Evolutionary conservation across 2,329 filamentous ascomycete genomes (phyloP).

Genomic region (Ophiocordyceps unilateralis): DNA sequence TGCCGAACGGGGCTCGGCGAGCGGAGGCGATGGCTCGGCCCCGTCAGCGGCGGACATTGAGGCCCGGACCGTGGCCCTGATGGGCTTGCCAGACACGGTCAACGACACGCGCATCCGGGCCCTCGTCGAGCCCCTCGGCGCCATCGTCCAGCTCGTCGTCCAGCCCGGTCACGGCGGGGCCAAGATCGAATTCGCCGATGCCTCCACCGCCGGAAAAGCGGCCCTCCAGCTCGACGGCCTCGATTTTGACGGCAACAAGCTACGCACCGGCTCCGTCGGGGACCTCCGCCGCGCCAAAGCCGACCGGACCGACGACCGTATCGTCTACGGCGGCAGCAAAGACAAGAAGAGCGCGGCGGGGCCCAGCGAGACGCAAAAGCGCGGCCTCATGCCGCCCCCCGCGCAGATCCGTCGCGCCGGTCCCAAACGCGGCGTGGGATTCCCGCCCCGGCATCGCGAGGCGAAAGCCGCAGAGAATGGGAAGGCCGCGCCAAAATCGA

Average conservation of each 20-base stretch:
- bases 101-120: slow-evolving; percentile 70
- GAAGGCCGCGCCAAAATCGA: slow-evolving; percentile 25
- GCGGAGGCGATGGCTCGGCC: slow-evolving; percentile 5
- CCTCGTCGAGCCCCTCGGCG: slow-evolving; percentile 53
- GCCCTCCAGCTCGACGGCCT: slow-evolving; percentile 39
- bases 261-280: slow-evolving; percentile 35
- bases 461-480: slow-evolving; percentile 12
- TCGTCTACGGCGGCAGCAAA: slow-evolving; percentile 13
- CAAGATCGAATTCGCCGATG: slow-evolving; percentile 63
- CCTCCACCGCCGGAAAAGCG: slow-evolving; percentile 55
- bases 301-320: slow-evolving; percentile 16
- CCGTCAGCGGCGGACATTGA: slow-evolving; percentile 32
- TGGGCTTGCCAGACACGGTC: slow-evolving; percentile 81
- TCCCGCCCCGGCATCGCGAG: slow-evolving; percentile 10
- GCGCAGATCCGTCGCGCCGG: slow-evolving; percentile 20
- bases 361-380: too few relatives aligned
- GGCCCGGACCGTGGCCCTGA: slow-evolving; percentile 60
- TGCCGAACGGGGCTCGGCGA: slow-evolving; percentile 10
- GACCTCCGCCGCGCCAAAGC: slow-evolving; percentile 36
- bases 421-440: slow-evolving; percentile 26
- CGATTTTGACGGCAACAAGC: slow-evolving; percentile 33
- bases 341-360: slow-evolving; percentile 13
- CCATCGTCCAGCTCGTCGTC: slow-evolving; percentile 58
- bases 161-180: slow-evolving; percentile 73
- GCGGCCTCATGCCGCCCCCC: slow-evolving; percentile 25